These are phyloP conservation scores for Elsinoe perseae DNA, from an alignment of 2,329 filamentous ascomycete species.

Conservation along the genomic window DNA sequence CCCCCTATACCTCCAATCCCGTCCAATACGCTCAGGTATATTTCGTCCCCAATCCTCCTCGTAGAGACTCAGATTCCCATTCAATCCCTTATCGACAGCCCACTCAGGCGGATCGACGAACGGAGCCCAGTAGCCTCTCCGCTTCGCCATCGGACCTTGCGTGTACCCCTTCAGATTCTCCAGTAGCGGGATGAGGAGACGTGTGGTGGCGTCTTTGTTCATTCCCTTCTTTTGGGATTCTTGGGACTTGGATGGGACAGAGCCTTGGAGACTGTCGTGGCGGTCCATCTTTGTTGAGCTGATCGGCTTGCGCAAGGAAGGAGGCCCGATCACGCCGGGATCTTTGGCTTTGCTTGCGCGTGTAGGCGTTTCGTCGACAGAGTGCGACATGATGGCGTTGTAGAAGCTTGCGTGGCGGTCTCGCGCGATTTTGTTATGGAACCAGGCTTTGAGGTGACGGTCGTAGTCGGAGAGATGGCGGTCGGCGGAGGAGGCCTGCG, in stretches of 20 bases:
- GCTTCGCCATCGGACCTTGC: slow-evolving; percentile 28
- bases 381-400: slow-evolving; percentile 22
- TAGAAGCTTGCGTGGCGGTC: slow-evolving; percentile 28
- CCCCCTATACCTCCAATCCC: slow-evolving; percentile 30
- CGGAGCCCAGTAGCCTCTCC: slow-evolving; percentile 34
- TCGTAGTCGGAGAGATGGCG: slow-evolving; percentile 19
- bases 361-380: neutral
- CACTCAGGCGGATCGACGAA: slow-evolving; percentile 35
- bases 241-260: neutral
- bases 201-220: slow-evolving; percentile 22
- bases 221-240: neutral
- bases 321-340: slow-evolving; percentile 15
- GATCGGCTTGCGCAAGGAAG: neutral
- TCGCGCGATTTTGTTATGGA: slow-evolving; percentile 25
- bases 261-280: slow-evolving; percentile 1
- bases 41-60: slow-evolving; percentile 30
- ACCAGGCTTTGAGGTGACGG: slow-evolving; percentile 37
- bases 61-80: slow-evolving; percentile 37
- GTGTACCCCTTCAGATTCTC: slow-evolving; percentile 38
- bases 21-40: slow-evolving; percentile 31
- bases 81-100: slow-evolving; percentile 31
- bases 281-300: neutral
- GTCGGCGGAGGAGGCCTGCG: neutral
- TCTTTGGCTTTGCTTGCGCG: neutral
- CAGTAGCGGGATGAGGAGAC: slow-evolving; percentile 35